A percentile compares a stretch with the other conserved stretches of the same genome.
Evolutionary conservation across 495 filamentous ascomycete genomes (phyloP).

Genomic region (Evansstolkia leycettana): DNA sequence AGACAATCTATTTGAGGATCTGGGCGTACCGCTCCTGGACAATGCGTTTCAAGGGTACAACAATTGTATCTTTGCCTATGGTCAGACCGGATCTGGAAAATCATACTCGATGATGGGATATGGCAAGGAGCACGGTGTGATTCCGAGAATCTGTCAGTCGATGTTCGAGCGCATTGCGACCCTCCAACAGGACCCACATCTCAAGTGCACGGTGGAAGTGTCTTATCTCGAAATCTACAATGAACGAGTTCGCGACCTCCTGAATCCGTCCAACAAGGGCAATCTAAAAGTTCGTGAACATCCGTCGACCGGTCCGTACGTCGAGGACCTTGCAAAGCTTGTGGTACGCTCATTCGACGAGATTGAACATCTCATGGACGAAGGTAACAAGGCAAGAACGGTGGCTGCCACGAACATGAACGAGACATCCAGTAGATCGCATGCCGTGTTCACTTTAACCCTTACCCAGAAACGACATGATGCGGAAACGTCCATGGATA

Average conservation of each 20-base stretch:
- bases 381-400: constrained; percentile 96
- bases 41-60: constrained; percentile 99
- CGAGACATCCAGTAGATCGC: constrained; percentile 94
- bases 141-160: constrained; percentile 93
- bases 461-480: constrained; percentile 92
- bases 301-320: constrained; percentile 93
- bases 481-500: constrained; percentile 85
- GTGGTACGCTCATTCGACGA: constrained; percentile 95
- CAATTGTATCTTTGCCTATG: constrained; percentile 99
- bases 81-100: constrained; percentile 97
- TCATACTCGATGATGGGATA: constrained; percentile 99
- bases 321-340: constrained; percentile 93
- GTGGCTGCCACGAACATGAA: constrained; percentile 99
- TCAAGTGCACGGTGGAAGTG: constrained; percentile 89
- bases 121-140: constrained; percentile 90
- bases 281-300: constrained; percentile 96
- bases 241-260: constrained; percentile 88
- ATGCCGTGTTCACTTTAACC: constrained; percentile 95
- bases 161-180: constrained; percentile 83
- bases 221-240: constrained; percentile 99
- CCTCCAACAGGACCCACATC: constrained; percentile 64
- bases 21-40: constrained; percentile 85
- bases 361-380: constrained; percentile 97
- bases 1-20: constrained; percentile 73
- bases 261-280: constrained; percentile 93